Conservation (phyloP, 2,329 filamentous ascomycete genomes). For the Ilyonectria robusta region DNA sequence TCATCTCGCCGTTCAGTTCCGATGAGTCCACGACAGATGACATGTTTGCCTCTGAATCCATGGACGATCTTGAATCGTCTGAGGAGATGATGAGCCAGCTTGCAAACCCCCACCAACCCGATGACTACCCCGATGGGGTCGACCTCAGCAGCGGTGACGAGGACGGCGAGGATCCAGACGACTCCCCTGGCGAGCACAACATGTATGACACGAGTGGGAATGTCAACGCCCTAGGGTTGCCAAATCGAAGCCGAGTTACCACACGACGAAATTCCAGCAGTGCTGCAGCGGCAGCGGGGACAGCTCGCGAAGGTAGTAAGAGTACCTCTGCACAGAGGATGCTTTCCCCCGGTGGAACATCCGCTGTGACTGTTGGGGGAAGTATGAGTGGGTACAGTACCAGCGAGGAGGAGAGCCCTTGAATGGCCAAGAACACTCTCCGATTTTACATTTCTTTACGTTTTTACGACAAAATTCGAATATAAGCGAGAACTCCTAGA, state of each 20-base stretch:
- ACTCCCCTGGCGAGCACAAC: conserved; percentile 47
- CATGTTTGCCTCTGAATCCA: conserved; percentile 44
- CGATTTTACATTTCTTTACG: not conserved
- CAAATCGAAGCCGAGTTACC: conserved; percentile 35
- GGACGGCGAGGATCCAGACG: conserved; percentile 57
- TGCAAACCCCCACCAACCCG: conserved; percentile 56
- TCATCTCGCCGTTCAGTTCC: conserved; percentile 63
- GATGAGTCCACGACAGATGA: conserved; percentile 55
- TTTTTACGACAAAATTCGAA: not conserved
- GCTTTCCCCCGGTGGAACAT: conserved; percentile 51
- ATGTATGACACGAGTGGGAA: conserved; percentile 50
- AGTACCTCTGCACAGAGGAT: conserved; percentile 49
- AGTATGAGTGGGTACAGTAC: conserved; percentile 56
- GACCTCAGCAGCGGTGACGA: conserved; percentile 60
- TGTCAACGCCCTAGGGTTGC: conserved; percentile 29
- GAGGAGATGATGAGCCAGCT: conserved; percentile 52
- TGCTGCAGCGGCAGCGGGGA: conserved; percentile 52
- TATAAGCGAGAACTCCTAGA: not conserved
- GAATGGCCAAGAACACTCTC: not conserved
- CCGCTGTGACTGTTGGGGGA: conserved; percentile 58
- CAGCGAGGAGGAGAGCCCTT: conserved; percentile 50
- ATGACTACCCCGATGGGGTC: conserved; percentile 58
- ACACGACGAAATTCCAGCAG: conserved; percentile 47
- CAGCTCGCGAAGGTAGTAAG: conserved; percentile 49
- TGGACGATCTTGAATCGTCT: conserved; percentile 49